Base-by-base conservation (phyloP, 331 rosid genomes). In the Rhamnella rubrinervis region DNA sequence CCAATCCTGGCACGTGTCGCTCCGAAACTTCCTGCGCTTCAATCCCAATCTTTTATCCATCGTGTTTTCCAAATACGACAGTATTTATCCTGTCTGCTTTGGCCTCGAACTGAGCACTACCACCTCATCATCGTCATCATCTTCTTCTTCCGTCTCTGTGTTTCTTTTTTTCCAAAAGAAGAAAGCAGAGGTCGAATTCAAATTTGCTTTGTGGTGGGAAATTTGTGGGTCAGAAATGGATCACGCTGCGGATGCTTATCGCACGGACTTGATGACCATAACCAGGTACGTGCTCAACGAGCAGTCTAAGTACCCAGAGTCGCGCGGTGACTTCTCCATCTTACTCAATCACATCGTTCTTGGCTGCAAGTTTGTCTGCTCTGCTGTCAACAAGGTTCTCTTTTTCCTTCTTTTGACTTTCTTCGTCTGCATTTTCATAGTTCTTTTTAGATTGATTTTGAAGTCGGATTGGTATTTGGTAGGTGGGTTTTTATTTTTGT, bases 261-360 rank as follows among this genome's bases (percentile, higher is more conserved):
- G 93, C 20, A 92, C 96, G 66, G 98, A 92, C 62, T 80, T 92
- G 91, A 92, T 92, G 98, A 92, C 98, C 57, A 85, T 92, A 15
- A 92, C 96, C 0, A 84, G 96, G 18, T 89, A 79, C 72, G 98
- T 92, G 41, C 72, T 92, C 75, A 92, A 87, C 71, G 98, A 92
- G 84, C 98, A 92, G 73, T 87, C 96, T 3, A 92, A 81, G 78
- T 66, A 81, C 73, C 89, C 95, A 0, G 96, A 92, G 67, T 85
- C 98, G 0, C 98, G 98, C 25, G 98, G 98, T 2, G 98, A 92
- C 76, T 92, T 92, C 81, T 77, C 89, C 28, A 92, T 92, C 79
- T 79, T 92, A 82, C 98, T 92, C 71, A 92, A 21, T 71, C 87
- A 92, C 81, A 92, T 92, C 74, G 98, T 92, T 73, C 95, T 92